phyloP scores from a whole-genome alignment of 164 flowering plant species.

The Annona squamosa region DNA sequence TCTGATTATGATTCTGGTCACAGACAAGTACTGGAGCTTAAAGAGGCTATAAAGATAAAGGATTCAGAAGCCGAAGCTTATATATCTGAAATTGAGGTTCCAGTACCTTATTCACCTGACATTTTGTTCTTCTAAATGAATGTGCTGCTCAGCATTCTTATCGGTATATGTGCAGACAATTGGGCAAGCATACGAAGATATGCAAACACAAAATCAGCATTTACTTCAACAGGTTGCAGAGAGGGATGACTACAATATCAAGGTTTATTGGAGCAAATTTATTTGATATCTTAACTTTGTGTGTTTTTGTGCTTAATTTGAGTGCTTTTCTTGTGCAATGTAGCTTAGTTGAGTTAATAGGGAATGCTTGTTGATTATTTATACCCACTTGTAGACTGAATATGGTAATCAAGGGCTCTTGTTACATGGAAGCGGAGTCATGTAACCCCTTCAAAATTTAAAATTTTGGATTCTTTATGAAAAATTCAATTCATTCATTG shows the following conservation, averaged over 20 bases:
- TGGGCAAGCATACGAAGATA: conserved; percentile 93
- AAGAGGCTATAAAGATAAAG: conserved; percentile 76
- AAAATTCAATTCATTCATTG: no score
- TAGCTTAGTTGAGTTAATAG: no score
- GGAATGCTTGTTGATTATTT: no score
- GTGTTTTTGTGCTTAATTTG: not conserved
- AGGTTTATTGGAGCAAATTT: conserved; percentile 31
- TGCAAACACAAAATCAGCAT: conserved; percentile 83
- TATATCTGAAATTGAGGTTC: conserved; percentile 90
- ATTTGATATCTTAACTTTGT: not conserved
- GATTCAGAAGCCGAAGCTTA: conserved; percentile 76
- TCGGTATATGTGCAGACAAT: conserved; percentile 45
- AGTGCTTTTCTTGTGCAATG: not conserved
- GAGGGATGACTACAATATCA: conserved; percentile 82
- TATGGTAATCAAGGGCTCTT: no score
- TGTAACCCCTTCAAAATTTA: no score
- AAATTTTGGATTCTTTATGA: no score
- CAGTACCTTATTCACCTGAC: not conserved
- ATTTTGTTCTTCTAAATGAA: not conserved
- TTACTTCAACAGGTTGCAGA: conserved; percentile 65
- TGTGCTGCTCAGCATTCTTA: not conserved
- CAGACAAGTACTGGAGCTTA: conserved; percentile 75
- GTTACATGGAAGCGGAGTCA: no score
- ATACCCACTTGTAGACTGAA: no score
- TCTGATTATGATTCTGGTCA: not conserved